A percentile compares a stretch with the other conserved stretches of the same genome.
Evolutionary conservation across 108 stramenopile species (phyloP).

Genomic region (Chaetoceros muelleri): DNA sequence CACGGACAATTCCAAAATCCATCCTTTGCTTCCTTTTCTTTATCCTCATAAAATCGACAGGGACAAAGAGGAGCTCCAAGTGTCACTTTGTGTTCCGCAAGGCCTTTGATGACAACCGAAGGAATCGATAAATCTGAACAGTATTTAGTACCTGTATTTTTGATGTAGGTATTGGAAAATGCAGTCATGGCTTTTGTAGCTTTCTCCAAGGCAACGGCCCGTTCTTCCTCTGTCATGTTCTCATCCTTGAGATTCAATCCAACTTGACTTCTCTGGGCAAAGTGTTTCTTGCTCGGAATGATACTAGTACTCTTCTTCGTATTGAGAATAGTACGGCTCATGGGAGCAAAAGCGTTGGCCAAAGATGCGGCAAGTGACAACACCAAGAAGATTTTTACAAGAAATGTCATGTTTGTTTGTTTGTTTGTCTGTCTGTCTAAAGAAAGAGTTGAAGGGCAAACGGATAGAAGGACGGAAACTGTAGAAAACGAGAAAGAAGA

Average conservation of each 20-base stretch:
- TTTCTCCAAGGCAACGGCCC: constrained; percentile 44
- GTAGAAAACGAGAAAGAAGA: no score
- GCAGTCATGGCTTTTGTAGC: constrained; percentile 75
- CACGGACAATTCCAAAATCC: constrained; percentile 87
- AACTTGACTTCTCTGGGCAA: no score
- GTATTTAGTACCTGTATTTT: constrained; percentile 57
- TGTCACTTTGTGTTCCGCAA: constrained; percentile 82
- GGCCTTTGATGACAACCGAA: constrained; percentile 77
- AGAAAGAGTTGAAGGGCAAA: no score
- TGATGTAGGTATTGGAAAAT: constrained; percentile 72
- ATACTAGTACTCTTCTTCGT: background rate
- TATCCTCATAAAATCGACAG: constrained; percentile 87
- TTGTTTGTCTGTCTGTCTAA: no score
- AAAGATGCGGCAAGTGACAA: no score
- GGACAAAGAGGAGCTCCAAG: constrained; percentile 85
- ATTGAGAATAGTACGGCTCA: no score
- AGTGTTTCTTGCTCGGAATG: no score
- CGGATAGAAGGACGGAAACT: no score
- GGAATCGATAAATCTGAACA: constrained; percentile 65
- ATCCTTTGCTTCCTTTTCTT: constrained; percentile 79
- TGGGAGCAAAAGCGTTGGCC: no score
- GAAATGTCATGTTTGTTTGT: no score
- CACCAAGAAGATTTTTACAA: no score
- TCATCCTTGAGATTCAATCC: constrained; percentile 24
- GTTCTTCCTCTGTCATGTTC: constrained; percentile 45